Conservation (phyloP, 2,329 filamentous ascomycete species). For the Trichoderma arundinaceum region DNA sequence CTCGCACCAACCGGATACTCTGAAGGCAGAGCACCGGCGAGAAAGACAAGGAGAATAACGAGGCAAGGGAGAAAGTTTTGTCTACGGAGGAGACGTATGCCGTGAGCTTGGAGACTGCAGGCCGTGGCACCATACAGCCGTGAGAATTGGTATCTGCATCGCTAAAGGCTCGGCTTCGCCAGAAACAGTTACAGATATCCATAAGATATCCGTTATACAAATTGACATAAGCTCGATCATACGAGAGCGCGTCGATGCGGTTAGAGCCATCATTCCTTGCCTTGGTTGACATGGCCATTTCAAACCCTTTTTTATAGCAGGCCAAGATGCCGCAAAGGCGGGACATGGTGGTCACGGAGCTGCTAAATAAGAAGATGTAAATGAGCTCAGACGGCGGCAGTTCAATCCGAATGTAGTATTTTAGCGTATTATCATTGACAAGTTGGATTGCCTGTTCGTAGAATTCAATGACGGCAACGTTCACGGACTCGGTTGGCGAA, state of each 20-base stretch:
- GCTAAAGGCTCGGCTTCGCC: slow-evolving; percentile 75
- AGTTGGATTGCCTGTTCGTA: slow-evolving; percentile 67
- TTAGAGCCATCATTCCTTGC: slow-evolving; percentile 39
- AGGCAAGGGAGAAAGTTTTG: slow-evolving; percentile 52
- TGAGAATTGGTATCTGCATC: slow-evolving; percentile 66
- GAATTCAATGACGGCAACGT: slow-evolving; percentile 70
- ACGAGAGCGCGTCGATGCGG: slow-evolving; percentile 49
- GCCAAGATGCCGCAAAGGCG: slow-evolving; percentile 73
- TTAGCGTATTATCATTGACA: slow-evolving; percentile 57
- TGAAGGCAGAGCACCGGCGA: slow-evolving; percentile 62
- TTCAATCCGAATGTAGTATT: slow-evolving; percentile 65
- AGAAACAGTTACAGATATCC: slow-evolving; percentile 84
- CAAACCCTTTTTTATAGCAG: slow-evolving; percentile 75
- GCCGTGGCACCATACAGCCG: slow-evolving; percentile 56
- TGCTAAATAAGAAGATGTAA: slow-evolving; percentile 72
- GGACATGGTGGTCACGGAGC: slow-evolving; percentile 67
- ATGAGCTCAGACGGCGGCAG: slow-evolving; percentile 71
- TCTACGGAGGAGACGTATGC: slow-evolving; percentile 58
- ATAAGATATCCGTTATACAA: slow-evolving; percentile 84
- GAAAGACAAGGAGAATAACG: slow-evolving; percentile 64
- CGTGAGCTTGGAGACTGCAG: slow-evolving; percentile 53
- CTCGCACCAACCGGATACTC: slow-evolving; percentile 60
- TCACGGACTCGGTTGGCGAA: slow-evolving; percentile 48
- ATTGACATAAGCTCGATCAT: slow-evolving; percentile 66
- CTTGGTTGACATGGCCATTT: slow-evolving; percentile 61